Percentiles rank a stretch among this genome's conserved stretches.
These are phyloP conservation scores for Boletus huronensis DNA, from an alignment of 768 basidiomycete species.

Conservation along the genomic window DNA sequence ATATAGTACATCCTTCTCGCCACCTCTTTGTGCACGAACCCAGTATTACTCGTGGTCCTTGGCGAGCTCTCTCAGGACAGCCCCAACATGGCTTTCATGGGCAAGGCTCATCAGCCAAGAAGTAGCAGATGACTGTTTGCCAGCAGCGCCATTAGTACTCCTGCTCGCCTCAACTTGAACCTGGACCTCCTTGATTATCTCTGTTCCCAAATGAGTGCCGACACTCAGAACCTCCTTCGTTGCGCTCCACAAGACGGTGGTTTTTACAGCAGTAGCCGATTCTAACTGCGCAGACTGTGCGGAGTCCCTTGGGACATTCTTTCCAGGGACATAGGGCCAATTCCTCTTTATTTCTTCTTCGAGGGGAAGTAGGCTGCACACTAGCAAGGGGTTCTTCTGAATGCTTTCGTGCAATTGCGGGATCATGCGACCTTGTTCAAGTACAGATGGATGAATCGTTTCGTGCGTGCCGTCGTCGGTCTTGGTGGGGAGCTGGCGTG, in stretches of 20 bases:
- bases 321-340: slow-evolving; percentile 44
- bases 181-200: slow-evolving; percentile 22
- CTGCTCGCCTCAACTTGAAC: slow-evolving; percentile 7
- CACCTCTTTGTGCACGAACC: background rate
- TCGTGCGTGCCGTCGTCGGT: slow-evolving; percentile 51
- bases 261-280: background rate
- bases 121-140: slow-evolving; percentile 15
- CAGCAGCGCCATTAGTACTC: slow-evolving; percentile 5
- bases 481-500: slow-evolving; percentile 46
- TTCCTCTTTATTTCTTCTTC: slow-evolving; percentile 47
- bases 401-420: slow-evolving; percentile 37
- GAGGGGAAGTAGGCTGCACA: slow-evolving; percentile 45
- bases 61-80: slow-evolving; percentile 22
- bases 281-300: slow-evolving; percentile 5
- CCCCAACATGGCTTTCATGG: slow-evolving; percentile 24
- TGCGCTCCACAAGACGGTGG: slow-evolving; percentile 14
- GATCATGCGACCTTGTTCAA: slow-evolving; percentile 39
- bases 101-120: slow-evolving; percentile 25
- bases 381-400: slow-evolving; percentile 40
- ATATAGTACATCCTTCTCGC: background rate
- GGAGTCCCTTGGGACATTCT: slow-evolving; percentile 10
- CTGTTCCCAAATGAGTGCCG: slow-evolving; percentile 16
- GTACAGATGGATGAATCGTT: slow-evolving; percentile 57
- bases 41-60: background rate
- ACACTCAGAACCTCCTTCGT: slow-evolving; percentile 16